phyloP scores from a whole-genome alignment of 2,329 filamentous ascomycete species.

The Trichoderma brevicompactum region DNA sequence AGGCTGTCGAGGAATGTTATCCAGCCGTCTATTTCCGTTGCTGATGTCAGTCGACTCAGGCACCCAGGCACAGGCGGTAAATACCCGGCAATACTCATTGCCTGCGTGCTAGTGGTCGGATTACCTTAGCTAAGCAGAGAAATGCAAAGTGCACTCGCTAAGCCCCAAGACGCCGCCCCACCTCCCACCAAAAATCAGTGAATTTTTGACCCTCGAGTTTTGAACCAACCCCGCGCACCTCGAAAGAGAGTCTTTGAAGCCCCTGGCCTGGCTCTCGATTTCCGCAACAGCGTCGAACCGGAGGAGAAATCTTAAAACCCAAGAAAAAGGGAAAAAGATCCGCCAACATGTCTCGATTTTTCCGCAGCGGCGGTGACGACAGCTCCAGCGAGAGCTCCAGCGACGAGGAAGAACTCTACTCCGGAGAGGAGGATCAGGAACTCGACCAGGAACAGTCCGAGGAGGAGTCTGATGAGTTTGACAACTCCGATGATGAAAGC shows the following conservation, averaged over 20 bases:
- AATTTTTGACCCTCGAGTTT: slow-evolving; percentile 43
- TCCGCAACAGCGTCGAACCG: slow-evolving; percentile 28
- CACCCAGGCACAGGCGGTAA: slow-evolving; percentile 11
- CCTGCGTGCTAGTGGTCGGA: slow-evolving; percentile 4
- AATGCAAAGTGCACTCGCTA: slow-evolving; percentile 38
- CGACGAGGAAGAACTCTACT: slow-evolving; percentile 88
- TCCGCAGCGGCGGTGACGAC: slow-evolving; percentile 86
- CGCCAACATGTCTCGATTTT: slow-evolving; percentile 90
- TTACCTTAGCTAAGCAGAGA: slow-evolving; percentile 13
- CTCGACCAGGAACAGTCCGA: slow-evolving; percentile 41
- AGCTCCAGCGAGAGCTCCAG: slow-evolving; percentile 96
- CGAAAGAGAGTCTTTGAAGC: slow-evolving; percentile 31
- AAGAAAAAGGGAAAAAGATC: slow-evolving; percentile 31
- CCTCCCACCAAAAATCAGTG: slow-evolving; percentile 51
- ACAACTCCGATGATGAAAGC: slow-evolving; percentile 55
- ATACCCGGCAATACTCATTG: neutral
- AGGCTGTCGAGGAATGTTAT: slow-evolving; percentile 7
- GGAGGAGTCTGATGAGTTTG: slow-evolving; percentile 47
- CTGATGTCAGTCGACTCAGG: slow-evolving; percentile 17
- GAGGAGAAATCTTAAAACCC: neutral
- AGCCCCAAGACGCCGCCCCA: slow-evolving; percentile 47
- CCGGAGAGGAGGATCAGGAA: slow-evolving; percentile 53
- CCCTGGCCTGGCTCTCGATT: slow-evolving; percentile 29
- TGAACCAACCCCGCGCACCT: slow-evolving; percentile 46
- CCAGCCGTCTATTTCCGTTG: slow-evolving; percentile 26